Percentiles rank a stretch among this genome's conserved stretches.
These are phyloP conservation scores for Fagopyrum tataricum DNA, from an alignment of 148 eudicot species.

Conservation along the genomic window DNA sequence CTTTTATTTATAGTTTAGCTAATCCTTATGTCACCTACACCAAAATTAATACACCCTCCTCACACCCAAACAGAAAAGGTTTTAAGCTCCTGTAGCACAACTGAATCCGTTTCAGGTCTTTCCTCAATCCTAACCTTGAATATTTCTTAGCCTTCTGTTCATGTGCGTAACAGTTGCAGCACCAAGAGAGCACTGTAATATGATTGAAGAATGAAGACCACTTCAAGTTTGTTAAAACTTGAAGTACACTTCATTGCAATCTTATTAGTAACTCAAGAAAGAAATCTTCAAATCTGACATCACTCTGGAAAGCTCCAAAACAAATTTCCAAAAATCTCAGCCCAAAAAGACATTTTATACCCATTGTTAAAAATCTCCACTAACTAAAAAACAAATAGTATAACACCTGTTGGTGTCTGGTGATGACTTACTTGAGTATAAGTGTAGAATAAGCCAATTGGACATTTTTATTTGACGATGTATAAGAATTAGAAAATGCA, in stretches of 20 bases:
- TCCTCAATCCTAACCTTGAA: no score
- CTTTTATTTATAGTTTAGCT: no score
- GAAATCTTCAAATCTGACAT: not conserved
- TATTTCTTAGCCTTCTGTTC: no score
- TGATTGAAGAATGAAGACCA: not conserved
- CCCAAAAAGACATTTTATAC: not conserved
- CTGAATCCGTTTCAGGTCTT: no score
- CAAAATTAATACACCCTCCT: no score
- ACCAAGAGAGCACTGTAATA: not conserved
- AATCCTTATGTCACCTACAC: no score
- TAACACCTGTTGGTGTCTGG: not conserved
- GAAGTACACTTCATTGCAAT: not conserved
- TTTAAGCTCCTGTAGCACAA: no score
- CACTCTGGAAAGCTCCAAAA: not conserved
- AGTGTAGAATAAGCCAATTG: constrained; percentile 84
- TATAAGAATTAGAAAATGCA: constrained; percentile 61
- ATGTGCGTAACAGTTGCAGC: not conserved
- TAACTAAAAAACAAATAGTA: not conserved
- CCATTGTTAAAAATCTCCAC: not conserved
- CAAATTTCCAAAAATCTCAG: not conserved
- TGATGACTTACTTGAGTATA: constrained; percentile 77
- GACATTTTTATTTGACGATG: constrained; percentile 74
- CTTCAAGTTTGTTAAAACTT: constrained; percentile 1
- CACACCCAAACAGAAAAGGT: no score
- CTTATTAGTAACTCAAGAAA: not conserved